Evolutionary conservation across 139 green algal genomes (phyloP).

Genomic region (Choricystis sp.): DNA sequence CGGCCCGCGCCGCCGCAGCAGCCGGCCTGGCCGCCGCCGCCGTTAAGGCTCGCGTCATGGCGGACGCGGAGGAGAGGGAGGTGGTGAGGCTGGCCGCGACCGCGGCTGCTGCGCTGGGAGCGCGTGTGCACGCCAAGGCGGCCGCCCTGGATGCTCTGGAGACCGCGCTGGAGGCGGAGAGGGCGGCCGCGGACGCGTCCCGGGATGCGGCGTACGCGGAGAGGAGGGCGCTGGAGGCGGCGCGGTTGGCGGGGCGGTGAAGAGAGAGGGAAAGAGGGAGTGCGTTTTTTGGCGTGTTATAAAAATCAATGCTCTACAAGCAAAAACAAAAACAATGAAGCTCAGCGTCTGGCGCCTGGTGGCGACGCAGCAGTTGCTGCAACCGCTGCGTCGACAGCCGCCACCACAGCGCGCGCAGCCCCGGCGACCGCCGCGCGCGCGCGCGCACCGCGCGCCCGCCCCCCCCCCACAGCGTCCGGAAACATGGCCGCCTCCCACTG

Average conservation of each 20-base stretch:
- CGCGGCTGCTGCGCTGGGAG: constrained; percentile 7
- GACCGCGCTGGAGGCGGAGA: not conserved
- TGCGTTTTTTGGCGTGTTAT: not conserved
- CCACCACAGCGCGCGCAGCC: too few species aligned
- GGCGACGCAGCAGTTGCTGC: too few species aligned
- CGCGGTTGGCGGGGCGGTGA: not conserved
- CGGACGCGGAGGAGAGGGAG: constrained; percentile 58
- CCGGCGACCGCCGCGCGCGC: too few species aligned
- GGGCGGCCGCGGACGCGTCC: not conserved
- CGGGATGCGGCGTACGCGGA: not conserved
- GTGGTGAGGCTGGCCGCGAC: constrained; percentile 48
- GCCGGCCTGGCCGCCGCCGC: constrained; percentile 44
- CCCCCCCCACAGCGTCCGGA: too few species aligned
- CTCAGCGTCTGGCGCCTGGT: too few species aligned
- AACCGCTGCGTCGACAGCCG: too few species aligned
- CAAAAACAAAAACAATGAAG: too few species aligned
- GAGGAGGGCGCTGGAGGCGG: not conserved
- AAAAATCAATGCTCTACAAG: not conserved
- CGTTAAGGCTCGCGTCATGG: constrained; percentile 41
- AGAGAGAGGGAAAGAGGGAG: not conserved
- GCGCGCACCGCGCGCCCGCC: too few species aligned
- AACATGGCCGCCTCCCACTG: too few species aligned
- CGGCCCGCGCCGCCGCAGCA: constrained; percentile 23
- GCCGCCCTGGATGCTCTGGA: constrained; percentile 6
- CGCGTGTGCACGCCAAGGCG: constrained; percentile 19